Conservation (phyloP, 257 asterid genomes). For the Oldenlandia corymbosa region DNA sequence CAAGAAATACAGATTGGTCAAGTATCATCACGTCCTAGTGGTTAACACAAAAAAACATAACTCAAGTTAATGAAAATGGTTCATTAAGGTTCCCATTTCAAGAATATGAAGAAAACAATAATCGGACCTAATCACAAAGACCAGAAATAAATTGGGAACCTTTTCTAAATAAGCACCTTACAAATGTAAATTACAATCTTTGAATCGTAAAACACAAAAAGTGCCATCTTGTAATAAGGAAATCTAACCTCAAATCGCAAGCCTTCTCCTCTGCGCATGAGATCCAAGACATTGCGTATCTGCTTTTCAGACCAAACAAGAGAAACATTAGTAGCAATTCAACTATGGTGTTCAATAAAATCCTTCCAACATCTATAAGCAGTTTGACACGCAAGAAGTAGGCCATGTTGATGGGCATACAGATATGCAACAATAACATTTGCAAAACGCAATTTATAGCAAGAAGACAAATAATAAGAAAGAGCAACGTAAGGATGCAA, state of each 20-base stretch:
- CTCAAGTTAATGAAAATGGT: constrained; percentile 6
- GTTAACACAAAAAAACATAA: background rate
- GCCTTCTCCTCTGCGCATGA: constrained; percentile 91
- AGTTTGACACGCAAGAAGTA: background rate
- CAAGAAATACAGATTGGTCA: constrained; percentile 36
- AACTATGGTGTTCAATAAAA: background rate
- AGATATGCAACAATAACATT: too few species aligned
- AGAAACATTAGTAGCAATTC: background rate
- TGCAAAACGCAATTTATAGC: background rate
- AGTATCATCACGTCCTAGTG: constrained; percentile 42
- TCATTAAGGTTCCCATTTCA: background rate
- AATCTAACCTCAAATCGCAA: constrained; percentile 77
- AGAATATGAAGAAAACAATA: background rate
- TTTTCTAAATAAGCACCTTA: too few species aligned
- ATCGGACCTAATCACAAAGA: background rate
- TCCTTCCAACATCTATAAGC: background rate
- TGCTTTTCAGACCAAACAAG: constrained; percentile 29
- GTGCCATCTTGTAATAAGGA: constrained; percentile 2
- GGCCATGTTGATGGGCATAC: background rate
- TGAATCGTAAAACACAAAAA: background rate
- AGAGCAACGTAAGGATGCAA: background rate
- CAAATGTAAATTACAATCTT: background rate
- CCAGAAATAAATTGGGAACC: too few species aligned
- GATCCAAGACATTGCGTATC: constrained; percentile 91
- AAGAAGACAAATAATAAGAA: background rate